Conservation (phyloP, 306 rosid species). For the Cucurbita moschata region DNA sequence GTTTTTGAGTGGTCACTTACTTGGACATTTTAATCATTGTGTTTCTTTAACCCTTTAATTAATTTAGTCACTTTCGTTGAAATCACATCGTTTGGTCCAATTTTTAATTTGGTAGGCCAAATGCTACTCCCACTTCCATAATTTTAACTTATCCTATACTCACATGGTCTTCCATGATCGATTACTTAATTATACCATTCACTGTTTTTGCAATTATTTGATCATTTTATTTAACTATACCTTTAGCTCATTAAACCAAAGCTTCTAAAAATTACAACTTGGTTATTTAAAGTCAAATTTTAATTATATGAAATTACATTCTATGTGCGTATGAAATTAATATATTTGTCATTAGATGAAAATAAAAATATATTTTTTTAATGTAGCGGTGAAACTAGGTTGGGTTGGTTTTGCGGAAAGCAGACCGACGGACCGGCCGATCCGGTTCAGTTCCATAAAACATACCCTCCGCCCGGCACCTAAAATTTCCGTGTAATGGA, state of each 20-base stretch:
- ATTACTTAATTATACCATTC: background rate
- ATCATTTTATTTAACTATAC: too few relatives aligned
- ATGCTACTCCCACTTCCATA: background rate
- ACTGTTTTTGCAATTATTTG: background rate
- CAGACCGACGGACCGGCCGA: too few relatives aligned
- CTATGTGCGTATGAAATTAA: too few relatives aligned
- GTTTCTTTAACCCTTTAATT: background rate
- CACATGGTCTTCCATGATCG: background rate
- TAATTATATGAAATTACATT: background rate
- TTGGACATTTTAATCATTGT: background rate
- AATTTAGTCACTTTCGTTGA: background rate
- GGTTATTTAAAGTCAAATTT: too few relatives aligned
- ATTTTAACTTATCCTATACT: background rate
- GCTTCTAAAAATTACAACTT: too few relatives aligned
- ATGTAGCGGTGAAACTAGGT: too few relatives aligned
- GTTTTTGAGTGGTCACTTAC: background rate
- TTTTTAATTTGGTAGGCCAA: background rate
- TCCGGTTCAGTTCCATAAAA: too few relatives aligned
- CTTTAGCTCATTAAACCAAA: too few relatives aligned
- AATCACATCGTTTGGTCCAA: background rate
- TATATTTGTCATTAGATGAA: too few relatives aligned
- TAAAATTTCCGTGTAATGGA: slow-evolving; percentile 18
- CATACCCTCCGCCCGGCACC: background rate
- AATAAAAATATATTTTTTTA: too few relatives aligned
- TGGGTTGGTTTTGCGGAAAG: too few relatives aligned